Evolutionary conservation across 2,329 filamentous ascomycete species (phyloP).

Genomic region (Neurospora crassa): DNA sequence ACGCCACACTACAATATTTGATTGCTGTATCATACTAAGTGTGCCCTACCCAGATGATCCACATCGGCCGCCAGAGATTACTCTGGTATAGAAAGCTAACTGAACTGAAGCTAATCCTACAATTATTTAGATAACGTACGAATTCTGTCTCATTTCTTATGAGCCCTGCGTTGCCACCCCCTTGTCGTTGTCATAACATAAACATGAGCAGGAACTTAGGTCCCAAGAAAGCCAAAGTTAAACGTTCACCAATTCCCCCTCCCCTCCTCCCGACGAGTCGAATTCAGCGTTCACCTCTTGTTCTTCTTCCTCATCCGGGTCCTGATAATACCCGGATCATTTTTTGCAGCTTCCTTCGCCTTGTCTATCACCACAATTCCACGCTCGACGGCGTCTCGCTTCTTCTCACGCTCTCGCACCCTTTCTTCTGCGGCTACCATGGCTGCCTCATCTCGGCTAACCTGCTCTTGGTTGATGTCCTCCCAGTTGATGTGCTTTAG

Average conservation of each 20-base stretch:
- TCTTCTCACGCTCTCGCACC: slow-evolving; percentile 16
- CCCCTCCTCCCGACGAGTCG: not conserved
- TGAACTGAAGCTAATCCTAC: not conserved
- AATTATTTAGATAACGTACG: not conserved
- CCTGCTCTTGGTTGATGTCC: slow-evolving; percentile 41
- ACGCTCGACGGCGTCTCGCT: slow-evolving; percentile 15
- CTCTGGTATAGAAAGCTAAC: not conserved
- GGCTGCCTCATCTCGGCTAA: slow-evolving; percentile 23
- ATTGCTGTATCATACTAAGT: not conserved
- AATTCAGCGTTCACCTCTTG: slow-evolving; percentile 8
- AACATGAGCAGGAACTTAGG: not conserved
- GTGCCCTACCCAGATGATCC: not conserved
- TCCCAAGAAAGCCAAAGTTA: not conserved
- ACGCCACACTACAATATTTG: not conserved
- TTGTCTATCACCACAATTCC: slow-evolving; percentile 5
- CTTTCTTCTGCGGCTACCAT: slow-evolving; percentile 22
- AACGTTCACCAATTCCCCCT: not conserved
- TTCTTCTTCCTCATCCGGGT: slow-evolving; percentile 17
- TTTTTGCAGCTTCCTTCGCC: slow-evolving; percentile 9
- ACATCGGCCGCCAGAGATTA: not conserved
- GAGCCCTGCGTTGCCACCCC: not conserved
- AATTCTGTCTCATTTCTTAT: not conserved
- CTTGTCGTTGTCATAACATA: not conserved
- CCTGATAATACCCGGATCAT: slow-evolving; percentile 14
- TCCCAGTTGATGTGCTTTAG: slow-evolving; percentile 61